phyloP scores from a whole-genome alignment of 163 green algal genomes.

The Scenedesmus sp. region DNA sequence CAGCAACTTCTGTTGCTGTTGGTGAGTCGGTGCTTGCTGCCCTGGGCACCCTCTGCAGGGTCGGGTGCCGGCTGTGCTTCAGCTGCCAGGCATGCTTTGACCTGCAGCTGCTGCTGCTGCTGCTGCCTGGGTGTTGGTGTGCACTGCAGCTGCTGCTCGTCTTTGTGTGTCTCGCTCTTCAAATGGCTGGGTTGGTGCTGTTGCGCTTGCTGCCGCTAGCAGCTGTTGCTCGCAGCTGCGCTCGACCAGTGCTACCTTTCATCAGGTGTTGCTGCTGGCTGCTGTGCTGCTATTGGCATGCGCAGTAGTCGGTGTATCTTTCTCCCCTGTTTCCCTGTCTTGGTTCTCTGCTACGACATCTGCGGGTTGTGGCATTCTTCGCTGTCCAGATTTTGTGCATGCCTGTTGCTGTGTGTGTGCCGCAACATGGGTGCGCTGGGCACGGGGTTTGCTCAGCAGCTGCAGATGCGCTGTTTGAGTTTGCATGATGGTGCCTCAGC shows the following conservation, averaged over 20 bases:
- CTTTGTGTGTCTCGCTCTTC: not conserved
- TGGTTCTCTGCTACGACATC: not conserved
- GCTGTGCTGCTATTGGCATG: too few species aligned
- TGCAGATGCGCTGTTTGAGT: not conserved
- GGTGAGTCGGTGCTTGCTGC: too few species aligned
- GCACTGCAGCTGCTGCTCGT: not conserved
- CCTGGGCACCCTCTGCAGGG: too few species aligned
- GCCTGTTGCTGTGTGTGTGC: not conserved
- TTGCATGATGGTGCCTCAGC: not conserved
- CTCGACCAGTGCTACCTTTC: not conserved
- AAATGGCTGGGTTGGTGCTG: not conserved
- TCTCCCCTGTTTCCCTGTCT: too few species aligned
- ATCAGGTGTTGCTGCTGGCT: not conserved
- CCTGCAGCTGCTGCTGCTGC: not conserved
- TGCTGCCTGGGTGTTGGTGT: not conserved
- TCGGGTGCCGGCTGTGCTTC: not conserved
- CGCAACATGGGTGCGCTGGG: not conserved
- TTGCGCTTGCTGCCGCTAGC: not conserved
- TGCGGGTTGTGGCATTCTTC: not conserved
- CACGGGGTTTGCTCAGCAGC: not conserved
- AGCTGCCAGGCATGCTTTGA: not conserved
- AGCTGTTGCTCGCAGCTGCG: not conserved
- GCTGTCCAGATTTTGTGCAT: not conserved
- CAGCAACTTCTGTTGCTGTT: too few species aligned
- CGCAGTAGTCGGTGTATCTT: too few species aligned